Percentiles rank a stretch among this genome's conserved stretches.
Conservation (phyloP, 345 rosid genomes). For the Citrus cavaleriei region DNA sequence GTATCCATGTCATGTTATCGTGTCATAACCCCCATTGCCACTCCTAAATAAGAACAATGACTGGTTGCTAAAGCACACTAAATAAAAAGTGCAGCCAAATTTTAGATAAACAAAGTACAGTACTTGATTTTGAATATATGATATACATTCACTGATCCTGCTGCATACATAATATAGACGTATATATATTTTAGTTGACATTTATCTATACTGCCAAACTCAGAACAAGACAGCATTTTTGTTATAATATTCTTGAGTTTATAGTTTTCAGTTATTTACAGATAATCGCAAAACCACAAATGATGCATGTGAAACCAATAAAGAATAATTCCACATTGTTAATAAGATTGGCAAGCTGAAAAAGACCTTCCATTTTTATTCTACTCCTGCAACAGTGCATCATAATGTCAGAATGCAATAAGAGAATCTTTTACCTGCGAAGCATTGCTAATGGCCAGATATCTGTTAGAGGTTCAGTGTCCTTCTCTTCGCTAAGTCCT, state of each 20-base stretch:
- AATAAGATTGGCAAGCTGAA: neutral
- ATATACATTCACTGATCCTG: neutral
- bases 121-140: neutral
- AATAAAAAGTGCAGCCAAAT: neutral
- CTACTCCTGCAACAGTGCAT: neutral
- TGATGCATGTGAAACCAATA: neutral
- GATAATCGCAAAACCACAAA: neutral
- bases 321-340: neutral
- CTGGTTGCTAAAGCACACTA: neutral
- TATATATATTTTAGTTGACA: no score
- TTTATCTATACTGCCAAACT: no score
- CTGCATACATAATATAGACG: neutral
- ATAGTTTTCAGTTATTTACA: neutral
- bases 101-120: neutral
- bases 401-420: neutral
- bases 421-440: constrained; percentile 50
- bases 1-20: no score
- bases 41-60: no score
- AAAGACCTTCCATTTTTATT: no score
- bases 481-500: constrained; percentile 31
- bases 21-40: no score
- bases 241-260: neutral
- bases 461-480: constrained; percentile 47
- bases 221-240: neutral
- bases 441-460: constrained; percentile 77